These are phyloP conservation scores for Plectosphaerella plurivora DNA, from an alignment of 2,329 filamentous ascomycete species.

Conservation along the genomic window DNA sequence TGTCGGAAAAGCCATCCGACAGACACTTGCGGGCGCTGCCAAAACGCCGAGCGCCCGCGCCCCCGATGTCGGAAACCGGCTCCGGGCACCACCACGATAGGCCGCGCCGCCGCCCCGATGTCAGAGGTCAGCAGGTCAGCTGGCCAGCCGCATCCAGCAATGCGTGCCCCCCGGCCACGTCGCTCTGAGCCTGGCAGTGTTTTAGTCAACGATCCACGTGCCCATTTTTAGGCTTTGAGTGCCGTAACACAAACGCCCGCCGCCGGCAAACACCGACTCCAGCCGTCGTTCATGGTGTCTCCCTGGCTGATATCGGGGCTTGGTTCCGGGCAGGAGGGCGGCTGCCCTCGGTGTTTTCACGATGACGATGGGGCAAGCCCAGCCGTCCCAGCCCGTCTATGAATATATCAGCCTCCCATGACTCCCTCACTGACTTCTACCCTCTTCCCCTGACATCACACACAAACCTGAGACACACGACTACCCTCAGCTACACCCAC, in stretches of 20 bases:
- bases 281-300: background rate
- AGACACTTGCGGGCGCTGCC: too few relatives aligned
- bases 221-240: background rate
- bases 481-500: too few relatives aligned
- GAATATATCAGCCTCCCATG: background rate
- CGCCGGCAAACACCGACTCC: background rate
- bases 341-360: background rate
- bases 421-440: background rate
- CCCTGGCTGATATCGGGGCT: background rate
- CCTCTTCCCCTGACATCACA: background rate
- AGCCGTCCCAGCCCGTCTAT: background rate
- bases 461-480: background rate
- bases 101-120: too few relatives aligned
- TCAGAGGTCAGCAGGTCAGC: too few relatives aligned
- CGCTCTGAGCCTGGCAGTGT: background rate
- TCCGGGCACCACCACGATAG: too few relatives aligned
- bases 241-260: background rate
- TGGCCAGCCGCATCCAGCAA: too few relatives aligned
- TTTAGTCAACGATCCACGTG: background rate
- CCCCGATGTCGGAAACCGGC: too few relatives aligned
- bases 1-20: too few relatives aligned
- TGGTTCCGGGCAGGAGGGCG: background rate
- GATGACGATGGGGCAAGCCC: background rate
- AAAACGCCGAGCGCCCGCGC: too few relatives aligned
- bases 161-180: too few relatives aligned